Percentiles rank a stretch among this genome's conserved stretches.
These are phyloP conservation scores for Plasmodium relictum DNA, from an alignment of 169 alveolate genomes.

Conservation along the genomic window DNA sequence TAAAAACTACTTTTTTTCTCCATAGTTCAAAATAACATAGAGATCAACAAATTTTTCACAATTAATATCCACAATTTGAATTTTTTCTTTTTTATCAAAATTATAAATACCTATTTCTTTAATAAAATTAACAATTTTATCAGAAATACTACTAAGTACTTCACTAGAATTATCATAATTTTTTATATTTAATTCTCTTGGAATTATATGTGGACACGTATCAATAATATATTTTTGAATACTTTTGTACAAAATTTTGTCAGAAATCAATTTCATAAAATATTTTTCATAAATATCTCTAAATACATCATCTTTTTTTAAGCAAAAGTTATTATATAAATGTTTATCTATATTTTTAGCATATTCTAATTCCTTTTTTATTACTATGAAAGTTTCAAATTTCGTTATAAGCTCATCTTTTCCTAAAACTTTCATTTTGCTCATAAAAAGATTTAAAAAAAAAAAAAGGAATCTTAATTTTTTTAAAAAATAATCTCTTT, in stretches of 20 bases:
- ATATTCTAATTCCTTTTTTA: slow-evolving; percentile 70
- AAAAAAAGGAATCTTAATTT: too few relatives aligned
- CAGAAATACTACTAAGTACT: slow-evolving; percentile 4
- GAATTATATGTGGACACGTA: slow-evolving; percentile 60
- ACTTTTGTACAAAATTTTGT: slow-evolving; percentile 56
- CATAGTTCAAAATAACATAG: slow-evolving; percentile 72
- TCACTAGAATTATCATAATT: slow-evolving; percentile 9
- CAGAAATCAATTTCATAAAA: slow-evolving; percentile 55
- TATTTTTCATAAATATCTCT: slow-evolving; percentile 53
- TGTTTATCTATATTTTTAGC: slow-evolving; percentile 56
- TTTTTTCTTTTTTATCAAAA: slow-evolving; percentile 68
- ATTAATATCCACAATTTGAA: slow-evolving; percentile 65
- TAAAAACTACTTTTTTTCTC: slow-evolving; percentile 49
- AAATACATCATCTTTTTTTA: slow-evolving; percentile 24
- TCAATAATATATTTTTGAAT: slow-evolving; percentile 56
- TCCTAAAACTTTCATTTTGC: slow-evolving; percentile 72
- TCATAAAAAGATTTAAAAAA: not conserved
- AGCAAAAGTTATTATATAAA: slow-evolving; percentile 33
- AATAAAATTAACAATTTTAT: slow-evolving; percentile 52
- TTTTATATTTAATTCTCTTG: slow-evolving; percentile 38
- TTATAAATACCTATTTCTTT: slow-evolving; percentile 42
- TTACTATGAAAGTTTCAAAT: slow-evolving; percentile 61
- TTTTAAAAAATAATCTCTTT: too few relatives aligned
- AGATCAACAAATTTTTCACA: slow-evolving; percentile 66
- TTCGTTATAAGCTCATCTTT: slow-evolving; percentile 64